These are phyloP conservation scores for Trichoderma pleuroti DNA, from an alignment of 2,329 filamentous ascomycete species.

Conservation along the genomic window DNA sequence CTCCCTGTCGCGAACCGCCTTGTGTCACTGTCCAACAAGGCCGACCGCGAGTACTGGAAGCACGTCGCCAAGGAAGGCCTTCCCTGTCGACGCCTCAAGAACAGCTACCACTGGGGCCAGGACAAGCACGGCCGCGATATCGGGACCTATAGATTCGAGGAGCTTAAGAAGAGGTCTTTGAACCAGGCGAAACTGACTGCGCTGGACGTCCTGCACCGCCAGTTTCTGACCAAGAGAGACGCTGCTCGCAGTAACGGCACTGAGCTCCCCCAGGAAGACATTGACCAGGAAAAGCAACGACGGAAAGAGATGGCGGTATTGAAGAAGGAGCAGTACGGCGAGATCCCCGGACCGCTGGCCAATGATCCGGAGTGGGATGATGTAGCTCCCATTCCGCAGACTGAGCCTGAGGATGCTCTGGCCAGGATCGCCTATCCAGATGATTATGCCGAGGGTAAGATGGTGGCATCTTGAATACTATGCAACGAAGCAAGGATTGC, in stretches of 20 bases:
- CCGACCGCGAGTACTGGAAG: constrained; percentile 58
- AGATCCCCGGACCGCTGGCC: constrained; percentile 44
- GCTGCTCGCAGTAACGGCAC: constrained; percentile 25
- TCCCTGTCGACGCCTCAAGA: constrained; percentile 44
- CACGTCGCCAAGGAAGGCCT: constrained; percentile 50
- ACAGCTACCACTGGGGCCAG: constrained; percentile 46
- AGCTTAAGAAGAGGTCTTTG: constrained; percentile 42
- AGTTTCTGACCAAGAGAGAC: constrained; percentile 41
- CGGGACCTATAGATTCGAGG: constrained; percentile 44
- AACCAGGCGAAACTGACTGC: constrained; percentile 43
- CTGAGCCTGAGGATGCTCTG: constrained; percentile 79
- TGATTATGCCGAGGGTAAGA: constrained; percentile 75
- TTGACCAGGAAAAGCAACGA: constrained; percentile 45
- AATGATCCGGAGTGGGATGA: constrained; percentile 78
- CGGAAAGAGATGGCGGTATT: constrained; percentile 51
- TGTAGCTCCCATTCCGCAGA: constrained; percentile 74
- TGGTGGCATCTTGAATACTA: not conserved
- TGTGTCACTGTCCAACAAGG: constrained; percentile 41
- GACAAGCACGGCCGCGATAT: constrained; percentile 50
- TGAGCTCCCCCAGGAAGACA: constrained; percentile 37
- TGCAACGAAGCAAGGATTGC: not conserved
- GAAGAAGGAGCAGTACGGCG: constrained; percentile 51
- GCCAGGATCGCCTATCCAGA: constrained; percentile 90
- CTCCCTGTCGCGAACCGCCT: constrained; percentile 38
- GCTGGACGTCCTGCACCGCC: constrained; percentile 43